A percentile compares a stretch with the other conserved stretches of the same genome.
These are phyloP conservation scores for Coffea eugenioides DNA, from an alignment of 257 asterid genomes.

Conservation along the genomic window DNA sequence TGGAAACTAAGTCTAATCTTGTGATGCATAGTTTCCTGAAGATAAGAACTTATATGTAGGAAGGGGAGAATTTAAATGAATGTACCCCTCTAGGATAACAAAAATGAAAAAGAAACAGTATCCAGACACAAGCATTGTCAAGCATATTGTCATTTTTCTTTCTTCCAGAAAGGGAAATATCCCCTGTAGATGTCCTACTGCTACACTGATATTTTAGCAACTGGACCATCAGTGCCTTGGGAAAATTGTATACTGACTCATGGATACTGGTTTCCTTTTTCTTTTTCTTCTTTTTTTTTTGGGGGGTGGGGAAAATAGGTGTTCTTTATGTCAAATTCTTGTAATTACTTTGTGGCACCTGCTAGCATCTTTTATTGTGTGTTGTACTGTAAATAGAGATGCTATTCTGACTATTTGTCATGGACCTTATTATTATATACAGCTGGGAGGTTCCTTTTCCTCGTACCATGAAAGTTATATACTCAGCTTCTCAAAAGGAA, in stretches of 20 bases:
- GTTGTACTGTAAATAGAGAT: background rate
- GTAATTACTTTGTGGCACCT: background rate
- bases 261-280: too few species aligned
- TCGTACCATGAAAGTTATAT: conserved; percentile 53
- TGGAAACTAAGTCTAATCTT: background rate
- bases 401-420: background rate
- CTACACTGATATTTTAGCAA: background rate
- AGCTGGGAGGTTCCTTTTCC: conserved; percentile 99
- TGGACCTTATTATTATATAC: conserved; percentile 22
- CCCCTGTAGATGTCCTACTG: background rate
- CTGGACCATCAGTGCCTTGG: background rate
- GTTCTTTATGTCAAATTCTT: background rate
- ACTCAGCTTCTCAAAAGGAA: conserved; percentile 47
- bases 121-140: background rate
- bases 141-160: background rate
- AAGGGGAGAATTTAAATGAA: background rate
- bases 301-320: too few species aligned
- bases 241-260: background rate
- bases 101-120: background rate
- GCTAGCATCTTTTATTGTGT: background rate
- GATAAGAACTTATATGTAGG: background rate
- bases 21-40: background rate
- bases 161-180: background rate
- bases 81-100: too few species aligned
- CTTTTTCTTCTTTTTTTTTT: too few species aligned